These are phyloP conservation scores for Ichthyophthirius multifiliis DNA, from an alignment of 169 alveolate species.

Conservation along the genomic window DNA sequence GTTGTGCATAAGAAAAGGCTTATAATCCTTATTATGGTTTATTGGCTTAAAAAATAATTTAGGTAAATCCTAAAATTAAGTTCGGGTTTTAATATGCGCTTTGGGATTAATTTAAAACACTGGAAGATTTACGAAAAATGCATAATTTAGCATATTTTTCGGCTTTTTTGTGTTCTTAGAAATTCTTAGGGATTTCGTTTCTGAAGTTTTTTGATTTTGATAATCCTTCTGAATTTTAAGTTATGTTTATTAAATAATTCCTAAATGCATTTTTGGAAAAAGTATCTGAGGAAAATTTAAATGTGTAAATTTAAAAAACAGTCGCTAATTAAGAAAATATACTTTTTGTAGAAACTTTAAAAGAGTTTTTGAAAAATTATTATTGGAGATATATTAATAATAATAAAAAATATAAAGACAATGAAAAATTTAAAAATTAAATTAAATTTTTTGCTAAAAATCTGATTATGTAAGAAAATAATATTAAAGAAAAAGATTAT, in stretches of 20 bases:
- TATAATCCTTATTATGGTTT: background rate
- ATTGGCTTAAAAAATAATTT: background rate
- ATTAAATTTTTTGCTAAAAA: too few species aligned
- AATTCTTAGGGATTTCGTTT: background rate
- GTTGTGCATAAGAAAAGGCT: background rate
- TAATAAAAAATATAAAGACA: background rate
- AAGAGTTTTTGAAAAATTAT: background rate
- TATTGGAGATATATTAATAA: background rate
- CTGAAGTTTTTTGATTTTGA: slow-evolving; percentile 3
- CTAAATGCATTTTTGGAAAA: background rate
- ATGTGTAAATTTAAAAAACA: background rate
- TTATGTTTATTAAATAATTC: background rate
- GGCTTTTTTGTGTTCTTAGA: background rate
- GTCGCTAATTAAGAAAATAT: background rate
- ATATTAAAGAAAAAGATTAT: too few species aligned
- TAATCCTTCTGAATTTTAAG: background rate
- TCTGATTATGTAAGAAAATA: too few species aligned
- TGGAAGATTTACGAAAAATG: background rate
- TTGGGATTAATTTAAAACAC: background rate
- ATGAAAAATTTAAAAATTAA: background rate
- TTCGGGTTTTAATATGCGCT: background rate
- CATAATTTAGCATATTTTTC: background rate
- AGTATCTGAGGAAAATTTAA: background rate
- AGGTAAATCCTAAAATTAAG: background rate
- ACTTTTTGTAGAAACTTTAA: background rate